Evolutionary conservation across 2,329 filamentous ascomycete species (phyloP), one percentile per base, ranked within the genome.

Genomic region (Ophiocordyceps camponoti-saundersi): DNA sequence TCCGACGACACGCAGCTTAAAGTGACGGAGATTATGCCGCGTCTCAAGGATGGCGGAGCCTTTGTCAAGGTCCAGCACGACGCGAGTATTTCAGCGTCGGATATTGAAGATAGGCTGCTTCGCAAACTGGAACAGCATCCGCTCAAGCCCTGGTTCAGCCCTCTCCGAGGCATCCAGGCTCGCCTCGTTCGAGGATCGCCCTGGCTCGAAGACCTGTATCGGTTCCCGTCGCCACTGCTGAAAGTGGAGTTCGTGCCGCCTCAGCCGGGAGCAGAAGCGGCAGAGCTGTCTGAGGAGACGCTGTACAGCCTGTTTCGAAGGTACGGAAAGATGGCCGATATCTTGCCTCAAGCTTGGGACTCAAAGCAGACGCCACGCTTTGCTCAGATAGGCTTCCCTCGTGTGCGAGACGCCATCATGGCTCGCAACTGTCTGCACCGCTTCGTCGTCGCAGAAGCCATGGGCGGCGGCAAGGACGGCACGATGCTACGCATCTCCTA

Each of bases 351-450:
- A 58, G 77, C 87, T 0, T 79, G 82, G 3, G 89, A 95, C 57
- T 94, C 88, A 12, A 95, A 95, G 61, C 69, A 87, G 2, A 57
- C 84, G 3, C 90, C 92, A 0, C 81, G 80, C 55, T 95, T 79
- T 61, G 88, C 89, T 0, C 77, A 79, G 46, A 64, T 96, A 21
- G 84, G 88, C 57, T 96, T 92, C 56, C 70, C 77, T 1, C 71
- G 75, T 8, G 71, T 84, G 15, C 75, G 84, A 34, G 82, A 85
- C 56, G 82, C 88, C 7, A 82, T 93, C 47, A 87, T 92, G 77
- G 88, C 89, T 0, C 82, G 85, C 55, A 95, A 94, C 56, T 96
- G 90, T 57, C 73, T 95, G 65, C 92, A 98, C 60, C 89, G 90
- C 0, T 84, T 84, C 50, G 69, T 80, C 3, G 77, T 95, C 1